These are phyloP conservation scores for Meira nashicola DNA, from an alignment of 1,284 basidiomycete genomes.

Conservation along the genomic window DNA sequence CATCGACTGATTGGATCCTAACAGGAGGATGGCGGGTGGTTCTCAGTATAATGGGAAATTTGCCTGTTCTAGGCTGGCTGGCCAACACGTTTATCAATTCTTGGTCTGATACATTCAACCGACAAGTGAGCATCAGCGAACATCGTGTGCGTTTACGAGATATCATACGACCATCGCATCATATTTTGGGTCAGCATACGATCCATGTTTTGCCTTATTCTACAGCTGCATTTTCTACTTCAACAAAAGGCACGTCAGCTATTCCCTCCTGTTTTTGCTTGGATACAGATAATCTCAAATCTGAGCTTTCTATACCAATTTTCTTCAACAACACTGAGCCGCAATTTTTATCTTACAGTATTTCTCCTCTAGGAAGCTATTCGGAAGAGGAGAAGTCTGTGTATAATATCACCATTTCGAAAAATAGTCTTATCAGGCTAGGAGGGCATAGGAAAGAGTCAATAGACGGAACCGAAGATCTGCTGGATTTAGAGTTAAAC, in stretches of 20 bases:
- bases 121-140: slow-evolving; percentile 52
- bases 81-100: neutral
- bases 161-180: slow-evolving; percentile 54
- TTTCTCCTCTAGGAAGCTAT: slow-evolving; percentile 65
- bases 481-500: slow-evolving; percentile 9
- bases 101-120: slow-evolving; percentile 10
- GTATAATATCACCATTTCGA: slow-evolving; percentile 59
- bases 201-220: slow-evolving; percentile 75
- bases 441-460: slow-evolving; percentile 5
- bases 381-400: slow-evolving; percentile 58
- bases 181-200: slow-evolving; percentile 81
- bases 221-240: slow-evolving; percentile 69
- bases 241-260: slow-evolving; percentile 54
- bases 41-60: neutral
- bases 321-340: slow-evolving; percentile 88
- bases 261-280: slow-evolving; percentile 62
- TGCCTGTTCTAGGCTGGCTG: slow-evolving; percentile 8
- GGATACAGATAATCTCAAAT: slow-evolving; percentile 57
- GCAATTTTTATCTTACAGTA: slow-evolving; percentile 67
- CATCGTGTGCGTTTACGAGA: slow-evolving; percentile 53
- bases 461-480: slow-evolving; percentile 2
- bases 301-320: slow-evolving; percentile 66
- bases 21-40: slow-evolving; percentile 12
- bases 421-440: neutral
- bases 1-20: slow-evolving; percentile 7